Evolutionary conservation across 306 rosid genomes (phyloP).

Genomic region (Lablab purpureus): DNA sequence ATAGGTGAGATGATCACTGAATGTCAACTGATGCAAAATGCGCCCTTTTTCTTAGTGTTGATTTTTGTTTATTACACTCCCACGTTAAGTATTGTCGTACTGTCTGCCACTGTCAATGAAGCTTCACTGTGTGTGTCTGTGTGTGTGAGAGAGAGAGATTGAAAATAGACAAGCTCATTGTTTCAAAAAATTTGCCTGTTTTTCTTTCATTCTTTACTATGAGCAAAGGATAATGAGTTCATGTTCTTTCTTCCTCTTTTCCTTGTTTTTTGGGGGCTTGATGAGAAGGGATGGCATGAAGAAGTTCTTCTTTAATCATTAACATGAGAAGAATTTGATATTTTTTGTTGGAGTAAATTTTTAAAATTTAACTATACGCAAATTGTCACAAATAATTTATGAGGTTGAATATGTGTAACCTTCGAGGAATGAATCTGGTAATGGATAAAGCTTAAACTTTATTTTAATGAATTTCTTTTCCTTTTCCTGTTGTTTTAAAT

Average conservation of each 20-base stretch:
- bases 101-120: slow-evolving; percentile 38
- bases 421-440: neutral
- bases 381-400: neutral
- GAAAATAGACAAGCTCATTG: slow-evolving; percentile 23
- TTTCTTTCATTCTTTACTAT: neutral
- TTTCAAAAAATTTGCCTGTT: slow-evolving; percentile 19
- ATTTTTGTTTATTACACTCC: neutral
- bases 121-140: slow-evolving; percentile 1
- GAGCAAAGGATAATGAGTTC: slow-evolving; percentile 7
- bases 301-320: neutral
- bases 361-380: neutral
- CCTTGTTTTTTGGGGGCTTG: neutral
- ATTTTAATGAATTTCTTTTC: slow-evolving; percentile 10
- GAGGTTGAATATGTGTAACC: slow-evolving; percentile 27
- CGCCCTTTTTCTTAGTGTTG: neutral
- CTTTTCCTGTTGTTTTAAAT: slow-evolving; percentile 7
- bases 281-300: neutral
- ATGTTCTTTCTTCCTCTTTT: neutral
- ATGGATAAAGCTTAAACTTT: neutral
- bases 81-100: slow-evolving; percentile 10
- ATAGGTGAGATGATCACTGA: slow-evolving; percentile 4
- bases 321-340: neutral
- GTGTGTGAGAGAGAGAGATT: slow-evolving; percentile 5
- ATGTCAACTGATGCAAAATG: slow-evolving; percentile 10
- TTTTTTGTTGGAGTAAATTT: slow-evolving; percentile 2